Conservation (phyloP, 139 green algal genomes). For the Medakamo hakoo region DNA sequence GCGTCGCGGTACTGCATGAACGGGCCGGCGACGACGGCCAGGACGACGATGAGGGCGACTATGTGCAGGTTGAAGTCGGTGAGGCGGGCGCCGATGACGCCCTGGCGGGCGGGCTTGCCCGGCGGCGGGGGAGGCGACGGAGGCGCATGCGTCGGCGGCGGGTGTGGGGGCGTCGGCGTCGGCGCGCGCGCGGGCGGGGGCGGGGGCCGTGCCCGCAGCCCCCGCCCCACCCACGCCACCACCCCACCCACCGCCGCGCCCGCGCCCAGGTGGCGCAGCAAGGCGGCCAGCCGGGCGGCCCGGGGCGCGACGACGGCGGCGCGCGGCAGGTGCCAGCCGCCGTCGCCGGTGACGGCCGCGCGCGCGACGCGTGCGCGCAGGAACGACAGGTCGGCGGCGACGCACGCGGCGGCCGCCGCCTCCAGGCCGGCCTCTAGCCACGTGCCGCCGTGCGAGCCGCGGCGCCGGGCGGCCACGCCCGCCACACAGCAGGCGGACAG, state of each 20-base stretch:
- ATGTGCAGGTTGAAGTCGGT: slow-evolving; percentile 2
- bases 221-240: neutral
- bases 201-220: neutral
- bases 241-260: neutral
- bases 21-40: neutral
- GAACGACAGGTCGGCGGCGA: slow-evolving; percentile 1
- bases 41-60: neutral
- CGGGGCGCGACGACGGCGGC: neutral
- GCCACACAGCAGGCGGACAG: neutral
- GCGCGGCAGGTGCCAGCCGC: neutral
- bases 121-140: neutral
- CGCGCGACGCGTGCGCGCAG: neutral
- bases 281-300: neutral
- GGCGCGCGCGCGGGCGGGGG: too few species aligned
- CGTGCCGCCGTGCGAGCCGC: neutral
- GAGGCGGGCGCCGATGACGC: neutral
- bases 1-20: neutral
- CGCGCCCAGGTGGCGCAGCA: neutral
- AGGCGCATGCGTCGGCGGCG: neutral
- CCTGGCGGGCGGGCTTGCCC: neutral
- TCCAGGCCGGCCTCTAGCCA: neutral
- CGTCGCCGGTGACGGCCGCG: neutral
- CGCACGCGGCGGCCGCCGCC: neutral
- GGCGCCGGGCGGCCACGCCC: too few species aligned
- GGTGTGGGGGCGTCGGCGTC: too few species aligned